These are phyloP conservation scores for Colletotrichum kahawae DNA, from an alignment of 2,329 filamentous ascomycete genomes.

Conservation along the genomic window DNA sequence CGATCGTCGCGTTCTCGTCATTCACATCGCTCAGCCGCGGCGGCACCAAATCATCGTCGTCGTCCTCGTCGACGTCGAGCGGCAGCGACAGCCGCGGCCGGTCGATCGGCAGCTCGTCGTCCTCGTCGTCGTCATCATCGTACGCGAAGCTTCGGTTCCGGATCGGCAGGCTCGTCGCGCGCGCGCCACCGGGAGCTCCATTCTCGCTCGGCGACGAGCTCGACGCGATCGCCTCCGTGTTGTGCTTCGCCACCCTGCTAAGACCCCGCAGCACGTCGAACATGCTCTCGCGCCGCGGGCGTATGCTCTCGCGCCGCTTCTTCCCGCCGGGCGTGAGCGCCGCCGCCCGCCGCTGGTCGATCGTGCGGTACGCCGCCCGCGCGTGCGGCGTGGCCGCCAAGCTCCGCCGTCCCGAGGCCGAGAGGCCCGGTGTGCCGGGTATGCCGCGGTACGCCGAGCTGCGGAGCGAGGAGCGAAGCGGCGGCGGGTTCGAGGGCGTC, in stretches of 20 bases:
- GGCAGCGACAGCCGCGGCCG: constrained; percentile 62
- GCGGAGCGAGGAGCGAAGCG: constrained; percentile 27
- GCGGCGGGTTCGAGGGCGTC: constrained; percentile 8
- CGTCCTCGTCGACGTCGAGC: constrained; percentile 45
- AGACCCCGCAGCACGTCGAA: constrained; percentile 59
- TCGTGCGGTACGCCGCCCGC: constrained; percentile 61
- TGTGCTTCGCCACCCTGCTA: constrained; percentile 57
- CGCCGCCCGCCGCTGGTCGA: constrained; percentile 63
- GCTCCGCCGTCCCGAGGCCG: constrained; percentile 48
- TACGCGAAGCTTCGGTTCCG: constrained; percentile 21
- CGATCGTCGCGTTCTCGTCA: constrained; percentile 61
- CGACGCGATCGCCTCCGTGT: constrained; percentile 50
- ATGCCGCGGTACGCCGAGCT: constrained; percentile 38
- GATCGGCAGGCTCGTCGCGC: constrained; percentile 23
- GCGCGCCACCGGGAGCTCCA: neutral
- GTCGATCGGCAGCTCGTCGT: constrained; percentile 55
- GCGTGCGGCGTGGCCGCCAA: constrained; percentile 64
- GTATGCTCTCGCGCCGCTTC: constrained; percentile 58
- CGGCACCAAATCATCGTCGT: constrained; percentile 55
- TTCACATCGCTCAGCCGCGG: constrained; percentile 61
- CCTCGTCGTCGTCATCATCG: constrained; percentile 31
- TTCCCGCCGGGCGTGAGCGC: constrained; percentile 65
- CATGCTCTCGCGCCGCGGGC: constrained; percentile 61
- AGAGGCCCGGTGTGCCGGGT: constrained; percentile 35
- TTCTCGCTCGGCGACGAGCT: constrained; percentile 46